phyloP scores from a whole-genome alignment of 768 basidiomycete genomes.

The Naganishia randhawae region DNA sequence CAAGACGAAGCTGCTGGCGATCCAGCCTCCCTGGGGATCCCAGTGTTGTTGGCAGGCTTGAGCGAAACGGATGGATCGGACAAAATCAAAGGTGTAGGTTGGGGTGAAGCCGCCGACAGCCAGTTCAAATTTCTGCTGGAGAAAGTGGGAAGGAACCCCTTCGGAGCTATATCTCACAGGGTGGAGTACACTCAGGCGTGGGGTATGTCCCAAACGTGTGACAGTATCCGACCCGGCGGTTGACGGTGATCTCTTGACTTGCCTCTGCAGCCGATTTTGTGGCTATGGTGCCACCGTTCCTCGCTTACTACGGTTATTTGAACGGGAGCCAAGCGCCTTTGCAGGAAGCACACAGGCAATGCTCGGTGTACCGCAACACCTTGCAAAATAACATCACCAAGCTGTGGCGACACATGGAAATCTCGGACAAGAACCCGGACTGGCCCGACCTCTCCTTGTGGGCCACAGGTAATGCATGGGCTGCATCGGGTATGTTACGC shows the following conservation, averaged over 20 bases:
- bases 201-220: conserved; percentile 13
- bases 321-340: conserved; percentile 51
- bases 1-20: conserved; percentile 45
- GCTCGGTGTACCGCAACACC: conserved; percentile 52
- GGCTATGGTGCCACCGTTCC: conserved; percentile 55
- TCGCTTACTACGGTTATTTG: conserved; percentile 54
- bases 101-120: conserved; percentile 39
- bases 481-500: conserved; percentile 53
- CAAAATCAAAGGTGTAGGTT: conserved; percentile 40
- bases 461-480: conserved; percentile 55
- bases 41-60: conserved; percentile 40
- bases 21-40: conserved; percentile 46
- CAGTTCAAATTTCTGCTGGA: conserved; percentile 43
- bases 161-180: conserved; percentile 54
- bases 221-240: background rate
- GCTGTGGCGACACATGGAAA: conserved; percentile 53
- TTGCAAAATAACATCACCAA: conserved; percentile 43
- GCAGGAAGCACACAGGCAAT: conserved; percentile 53
- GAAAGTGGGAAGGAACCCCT: conserved; percentile 37
- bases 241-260: background rate
- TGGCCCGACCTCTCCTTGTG: conserved; percentile 49
- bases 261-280: conserved; percentile 49
- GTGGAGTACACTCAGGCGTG: conserved; percentile 49
- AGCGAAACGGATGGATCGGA: conserved; percentile 28
- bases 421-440: conserved; percentile 23